Conservation (phyloP, 164 flowering plant genomes). For the Santalum album region DNA sequence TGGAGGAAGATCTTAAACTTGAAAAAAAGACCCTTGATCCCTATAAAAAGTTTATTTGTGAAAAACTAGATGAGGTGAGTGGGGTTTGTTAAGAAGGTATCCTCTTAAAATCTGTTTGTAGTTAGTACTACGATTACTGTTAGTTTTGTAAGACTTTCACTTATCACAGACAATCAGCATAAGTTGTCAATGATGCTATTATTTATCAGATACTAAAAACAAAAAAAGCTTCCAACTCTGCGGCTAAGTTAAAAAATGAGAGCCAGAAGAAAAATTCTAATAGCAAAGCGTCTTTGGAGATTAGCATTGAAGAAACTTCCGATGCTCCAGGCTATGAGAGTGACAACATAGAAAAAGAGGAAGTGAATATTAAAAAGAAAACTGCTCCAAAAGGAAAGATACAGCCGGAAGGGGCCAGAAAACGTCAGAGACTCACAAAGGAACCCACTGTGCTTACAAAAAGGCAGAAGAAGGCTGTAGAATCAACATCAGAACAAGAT, state of each 20-base stretch:
- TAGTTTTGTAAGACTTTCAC: no score
- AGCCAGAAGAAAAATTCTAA: conserved; percentile 2
- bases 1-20: conserved; percentile 87
- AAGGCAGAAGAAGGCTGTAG: conserved; percentile 28
- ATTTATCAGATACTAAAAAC: conserved; percentile 38
- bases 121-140: no score
- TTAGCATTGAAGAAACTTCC: conserved; percentile 28
- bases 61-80: conserved; percentile 56
- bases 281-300: no score
- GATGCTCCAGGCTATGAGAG: conserved; percentile 31
- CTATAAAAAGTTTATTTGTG: conserved; percentile 50
- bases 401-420: conserved; percentile 35
- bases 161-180: no score
- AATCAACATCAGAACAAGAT: conserved; percentile 27
- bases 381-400: conserved; percentile 28
- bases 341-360: conserved; percentile 38
- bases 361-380: conserved; percentile 42
- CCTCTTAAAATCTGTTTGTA: no score
- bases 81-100: conserved; percentile 1
- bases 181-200: no score
- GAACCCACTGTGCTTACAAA: conserved; percentile 32
- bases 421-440: conserved; percentile 37
- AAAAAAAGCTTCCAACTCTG: conserved; percentile 27
- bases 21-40: conserved; percentile 60
- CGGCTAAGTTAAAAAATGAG: conserved; percentile 19